Evolutionary conservation across 805 yeast genomes (phyloP), one percentile per base, ranked within the genome.

Genomic region (Lipomyces mesembrius): DNA sequence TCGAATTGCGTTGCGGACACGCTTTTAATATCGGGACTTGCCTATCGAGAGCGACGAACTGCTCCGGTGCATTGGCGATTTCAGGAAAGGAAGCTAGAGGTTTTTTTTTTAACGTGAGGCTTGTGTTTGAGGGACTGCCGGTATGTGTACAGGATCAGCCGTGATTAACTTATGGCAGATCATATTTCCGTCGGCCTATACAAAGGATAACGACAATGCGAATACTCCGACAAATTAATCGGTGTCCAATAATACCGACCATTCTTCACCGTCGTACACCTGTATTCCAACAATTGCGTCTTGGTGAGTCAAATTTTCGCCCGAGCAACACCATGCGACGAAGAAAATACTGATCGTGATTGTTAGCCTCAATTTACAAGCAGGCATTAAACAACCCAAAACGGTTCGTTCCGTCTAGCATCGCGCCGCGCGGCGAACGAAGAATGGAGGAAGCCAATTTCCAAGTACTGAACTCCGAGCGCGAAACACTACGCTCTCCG

Each of bases 401-500:
- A 43, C 8, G 49, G 1, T 43, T 43, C 49, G 14, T 22, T 2
- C 49, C 39, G 17, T 1, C 49, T n/a, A 43, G 49, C 49, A 43
- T 43, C 7, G 49, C 49, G 49, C 49, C 49, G 49, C 49, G 49
- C 49, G 49, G 49, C 7, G 49, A 43, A 43, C 49, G 49, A 43
- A 43, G 49, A 7, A 43, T 43, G 49, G 49, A 43, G 49, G 49
- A 43, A 43, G 49, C 49, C n/a, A 43, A 43, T 43, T 43, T 43
- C 49, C 20, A 17, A 43, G 49, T 43, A 17, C 20, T 43, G 22
- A 43, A 43, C 25, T 43, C 49, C 11, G 49, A 43, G 49, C 49
- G 49, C 20, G 49, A 43, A n/a, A 43, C 22, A 7, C 22, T 43
- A 43, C 49, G 49, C 9, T 43, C 49, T 17, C 22, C 20, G 49